These are phyloP conservation scores for Suillus subalutaceus DNA, from an alignment of 768 basidiomycete species.

Conservation along the genomic window DNA sequence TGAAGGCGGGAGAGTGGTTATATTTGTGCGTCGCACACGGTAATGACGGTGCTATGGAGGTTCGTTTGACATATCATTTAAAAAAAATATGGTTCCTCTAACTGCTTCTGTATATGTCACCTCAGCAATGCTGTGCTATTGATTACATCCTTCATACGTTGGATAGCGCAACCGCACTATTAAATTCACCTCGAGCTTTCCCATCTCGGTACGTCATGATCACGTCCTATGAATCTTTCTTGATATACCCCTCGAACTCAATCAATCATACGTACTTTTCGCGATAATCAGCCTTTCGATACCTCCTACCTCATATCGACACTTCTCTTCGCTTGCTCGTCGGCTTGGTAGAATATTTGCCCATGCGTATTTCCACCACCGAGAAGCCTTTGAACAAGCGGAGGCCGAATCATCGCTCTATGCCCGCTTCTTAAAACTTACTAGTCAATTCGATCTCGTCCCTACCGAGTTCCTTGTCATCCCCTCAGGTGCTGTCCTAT, in stretches of 20 bases:
- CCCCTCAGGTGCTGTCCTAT: constrained; percentile 46
- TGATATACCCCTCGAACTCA: constrained; percentile 17
- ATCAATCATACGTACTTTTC: neutral
- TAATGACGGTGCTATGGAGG: constrained; percentile 86
- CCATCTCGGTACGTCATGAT: constrained; percentile 72
- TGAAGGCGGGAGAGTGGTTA: constrained; percentile 99
- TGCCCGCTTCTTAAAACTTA: constrained; percentile 85
- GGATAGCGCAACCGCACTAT: constrained; percentile 88
- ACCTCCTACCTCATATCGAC: constrained; percentile 77
- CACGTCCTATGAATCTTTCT: constrained; percentile 13
- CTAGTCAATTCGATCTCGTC: constrained; percentile 79
- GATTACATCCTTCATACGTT: constrained; percentile 94
- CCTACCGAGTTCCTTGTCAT: constrained; percentile 84
- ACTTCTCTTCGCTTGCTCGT: constrained; percentile 87
- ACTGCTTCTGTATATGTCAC: constrained; percentile 10
- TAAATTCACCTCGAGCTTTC: constrained; percentile 90
- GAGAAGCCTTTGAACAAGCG: constrained; percentile 87
- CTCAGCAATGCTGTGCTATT: constrained; percentile 92
- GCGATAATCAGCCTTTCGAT: constrained; percentile 67
- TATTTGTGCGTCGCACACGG: constrained; percentile 96
- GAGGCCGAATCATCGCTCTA: constrained; percentile 92
- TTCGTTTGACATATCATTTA: constrained; percentile 33
- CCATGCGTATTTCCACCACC: constrained; percentile 95
- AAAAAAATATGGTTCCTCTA: neutral
- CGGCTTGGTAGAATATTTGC: constrained; percentile 94